Evolutionary conservation across 257 asterid genomes (phyloP).

Genomic region (Solanum arcanum): DNA sequence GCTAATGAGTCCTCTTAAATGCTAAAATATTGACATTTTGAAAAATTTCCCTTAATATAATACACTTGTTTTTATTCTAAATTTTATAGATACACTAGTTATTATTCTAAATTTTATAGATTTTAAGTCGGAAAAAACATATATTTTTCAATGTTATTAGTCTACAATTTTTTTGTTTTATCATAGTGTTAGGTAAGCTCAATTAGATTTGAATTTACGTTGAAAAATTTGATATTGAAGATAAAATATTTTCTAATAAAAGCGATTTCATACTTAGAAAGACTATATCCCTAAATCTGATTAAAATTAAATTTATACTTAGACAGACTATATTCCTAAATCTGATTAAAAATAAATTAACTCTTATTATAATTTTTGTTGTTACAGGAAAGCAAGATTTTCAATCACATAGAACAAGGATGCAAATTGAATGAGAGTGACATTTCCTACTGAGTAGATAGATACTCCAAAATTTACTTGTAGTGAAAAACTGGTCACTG

Average conservation of each 20-base stretch:
- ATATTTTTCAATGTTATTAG: background rate
- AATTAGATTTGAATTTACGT: too few species aligned
- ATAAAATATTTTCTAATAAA: too few species aligned
- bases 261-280: too few species aligned
- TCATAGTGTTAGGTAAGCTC: background rate
- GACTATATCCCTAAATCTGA: background rate
- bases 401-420: background rate
- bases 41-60: background rate
- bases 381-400: background rate
- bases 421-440: background rate
- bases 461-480: background rate
- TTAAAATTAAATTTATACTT: too few species aligned
- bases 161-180: too few species aligned
- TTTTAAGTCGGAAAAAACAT: background rate
- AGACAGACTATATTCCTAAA: background rate
- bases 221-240: too few species aligned
- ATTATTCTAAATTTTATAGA: background rate
- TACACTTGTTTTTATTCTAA: background rate
- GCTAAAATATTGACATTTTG: too few species aligned
- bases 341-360: too few species aligned
- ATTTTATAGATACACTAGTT: background rate
- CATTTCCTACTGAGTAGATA: background rate
- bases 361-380: too few species aligned
- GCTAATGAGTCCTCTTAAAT: too few species aligned
- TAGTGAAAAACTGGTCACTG: background rate